Base-by-base conservation (phyloP, 176 grass and related monocot genomes). In the Hsuehochloa calcarea region DNA sequence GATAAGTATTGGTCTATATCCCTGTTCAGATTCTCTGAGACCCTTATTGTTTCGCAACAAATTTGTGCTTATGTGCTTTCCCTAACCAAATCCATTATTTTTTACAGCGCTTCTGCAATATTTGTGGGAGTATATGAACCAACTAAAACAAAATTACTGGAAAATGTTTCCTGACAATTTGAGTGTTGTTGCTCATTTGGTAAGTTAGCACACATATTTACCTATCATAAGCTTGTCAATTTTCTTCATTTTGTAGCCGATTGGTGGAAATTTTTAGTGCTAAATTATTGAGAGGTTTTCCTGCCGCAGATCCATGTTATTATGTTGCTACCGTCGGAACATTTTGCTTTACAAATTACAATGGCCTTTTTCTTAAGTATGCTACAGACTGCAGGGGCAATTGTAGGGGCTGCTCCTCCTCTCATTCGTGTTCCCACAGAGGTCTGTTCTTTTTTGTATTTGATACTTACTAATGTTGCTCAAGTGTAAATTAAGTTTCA, bases 91-190 rank as follows among this genome's bases (percentile, higher is more conserved):
- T 64, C 6, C 55, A 64, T 79, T 17, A 39, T 52, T 70, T 52
- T 39, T 63, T 29, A 72, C 88, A 95, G 90, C 13, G 93, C 88
- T 80, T 95, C 93, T 78, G 88, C 90, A 37, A 40, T 92, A 79
- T 95, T 92, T 87, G 70, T 95, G 26, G 93, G 93, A 60, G 72
- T 92, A 86, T 92, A 95, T 83, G 93, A 95, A 72, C 93, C 90
- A 77, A 75, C 90, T 39, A 95, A 95, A 81, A 89, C 85, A 74
- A 95, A 92, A 29, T 68, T 95, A 74, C 58, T 90, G 82, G 82
- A n/a, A 87, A 69, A 46, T 84, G 7, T 80, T 92, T 90, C 86
- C 90, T 70, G 88, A 92, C 85, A 92, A 92, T 70, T 83, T 90
- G 41, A 95, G 93, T 70, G 86, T 88, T 47, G 20, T 92, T 65